Evolutionary conservation across 2,329 filamentous ascomycete species (phyloP).

Genomic region (Geoglossum cookeanum): DNA sequence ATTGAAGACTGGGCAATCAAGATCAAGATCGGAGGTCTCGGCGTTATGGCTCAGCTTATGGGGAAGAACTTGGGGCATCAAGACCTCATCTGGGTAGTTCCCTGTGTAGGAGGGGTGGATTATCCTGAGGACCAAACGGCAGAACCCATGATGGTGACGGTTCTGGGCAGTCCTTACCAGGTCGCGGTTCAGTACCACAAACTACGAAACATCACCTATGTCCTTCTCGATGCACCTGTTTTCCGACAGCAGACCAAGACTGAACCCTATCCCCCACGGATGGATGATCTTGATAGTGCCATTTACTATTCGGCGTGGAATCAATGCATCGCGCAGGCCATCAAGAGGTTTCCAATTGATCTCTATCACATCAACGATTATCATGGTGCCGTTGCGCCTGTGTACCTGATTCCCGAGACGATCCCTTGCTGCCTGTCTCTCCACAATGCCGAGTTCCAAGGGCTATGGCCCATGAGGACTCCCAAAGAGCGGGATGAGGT

Average conservation of each 20-base stretch:
- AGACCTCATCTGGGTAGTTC: conserved; percentile 46
- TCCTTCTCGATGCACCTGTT: conserved; percentile 45
- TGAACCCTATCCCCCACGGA: conserved; percentile 46
- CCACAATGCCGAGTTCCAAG: conserved; percentile 52
- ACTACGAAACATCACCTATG: conserved; percentile 46
- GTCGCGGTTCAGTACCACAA: conserved; percentile 45
- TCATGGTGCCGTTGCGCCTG: conserved; percentile 41
- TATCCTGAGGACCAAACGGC: conserved; percentile 40
- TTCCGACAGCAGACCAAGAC: conserved; percentile 43
- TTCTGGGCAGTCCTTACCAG: conserved; percentile 40
- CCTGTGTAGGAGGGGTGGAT: conserved; percentile 42
- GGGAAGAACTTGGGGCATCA: conserved; percentile 44
- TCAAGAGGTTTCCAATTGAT: conserved; percentile 42
- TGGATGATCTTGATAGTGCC: conserved; percentile 50
- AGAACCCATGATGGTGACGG: conserved; percentile 41
- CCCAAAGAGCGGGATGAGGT: conserved; percentile 37
- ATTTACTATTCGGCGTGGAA: conserved; percentile 56
- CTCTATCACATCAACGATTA: conserved; percentile 51
- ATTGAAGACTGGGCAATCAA: conserved; percentile 52
- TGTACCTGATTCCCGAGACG: conserved; percentile 43
- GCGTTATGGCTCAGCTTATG: conserved; percentile 54
- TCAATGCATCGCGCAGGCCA: conserved; percentile 44
- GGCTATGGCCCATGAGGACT: conserved; percentile 47
- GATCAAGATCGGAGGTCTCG: conserved; percentile 51
- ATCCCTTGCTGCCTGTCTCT: conserved; percentile 44